A percentile compares a stretch with the other conserved stretches of the same genome.
Evolutionary conservation across 148 eudicot genomes (phyloP).

Genomic region (Chenopodium suecicum): DNA sequence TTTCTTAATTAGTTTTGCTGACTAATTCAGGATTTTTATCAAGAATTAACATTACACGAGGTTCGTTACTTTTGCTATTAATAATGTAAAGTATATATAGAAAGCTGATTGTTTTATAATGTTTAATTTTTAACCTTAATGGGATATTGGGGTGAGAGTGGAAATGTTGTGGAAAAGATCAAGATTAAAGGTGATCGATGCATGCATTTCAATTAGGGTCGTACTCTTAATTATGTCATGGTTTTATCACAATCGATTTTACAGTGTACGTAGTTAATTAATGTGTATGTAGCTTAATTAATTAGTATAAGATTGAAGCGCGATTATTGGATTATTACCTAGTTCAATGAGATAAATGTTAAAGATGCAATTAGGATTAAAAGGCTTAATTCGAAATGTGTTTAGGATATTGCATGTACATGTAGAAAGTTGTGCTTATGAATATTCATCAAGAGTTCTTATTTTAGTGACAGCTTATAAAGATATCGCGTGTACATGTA

Average conservation of each 20-base stretch:
- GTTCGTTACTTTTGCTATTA: not conserved
- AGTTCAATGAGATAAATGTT: not conserved
- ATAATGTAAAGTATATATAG: not conserved
- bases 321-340: not conserved
- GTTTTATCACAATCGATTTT: no score
- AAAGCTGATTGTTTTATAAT: not conserved
- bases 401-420: not conserved
- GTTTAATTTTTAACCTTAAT: no score
- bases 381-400: no score
- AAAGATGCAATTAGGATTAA: no score
- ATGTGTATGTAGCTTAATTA: no score
- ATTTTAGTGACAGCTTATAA: not conserved
- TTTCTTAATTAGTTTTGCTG: conserved; percentile 9
- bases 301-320: no score
- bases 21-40: not conserved
- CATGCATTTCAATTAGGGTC: not conserved
- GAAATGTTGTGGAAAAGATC: not conserved
- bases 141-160: not conserved
- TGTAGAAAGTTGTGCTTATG: no score
- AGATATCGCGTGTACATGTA: not conserved
- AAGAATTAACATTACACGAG: not conserved
- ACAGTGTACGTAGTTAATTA: not conserved
- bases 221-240: not conserved
- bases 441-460: not conserved
- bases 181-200: not conserved